Conservation (phyloP, 2,329 filamentous ascomycete genomes). For the Stagonosporopsis cucurbitacearum region DNA sequence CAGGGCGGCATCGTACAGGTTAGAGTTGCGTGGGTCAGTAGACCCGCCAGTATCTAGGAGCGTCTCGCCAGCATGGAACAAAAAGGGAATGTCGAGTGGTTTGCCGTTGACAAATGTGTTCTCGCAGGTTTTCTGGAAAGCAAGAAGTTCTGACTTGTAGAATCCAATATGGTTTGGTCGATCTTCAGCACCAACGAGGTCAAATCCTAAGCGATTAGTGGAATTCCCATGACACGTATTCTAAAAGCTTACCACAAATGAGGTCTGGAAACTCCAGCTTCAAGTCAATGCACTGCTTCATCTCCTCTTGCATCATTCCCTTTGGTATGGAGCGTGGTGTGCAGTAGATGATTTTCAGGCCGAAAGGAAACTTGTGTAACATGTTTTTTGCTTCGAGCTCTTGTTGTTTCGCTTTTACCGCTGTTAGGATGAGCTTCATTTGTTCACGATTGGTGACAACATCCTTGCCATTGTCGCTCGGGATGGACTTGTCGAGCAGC, state of each 20-base stretch:
- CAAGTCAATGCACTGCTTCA: conserved; percentile 67
- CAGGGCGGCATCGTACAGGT: conserved; percentile 71
- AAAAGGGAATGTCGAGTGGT: conserved; percentile 68
- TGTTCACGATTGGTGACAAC: conserved; percentile 64
- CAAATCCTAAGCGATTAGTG: conserved; percentile 62
- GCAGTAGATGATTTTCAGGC: conserved; percentile 75
- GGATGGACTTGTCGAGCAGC: conserved; percentile 71
- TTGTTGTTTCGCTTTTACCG: conserved; percentile 57
- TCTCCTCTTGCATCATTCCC: conserved; percentile 57
- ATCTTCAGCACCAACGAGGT: conserved; percentile 73
- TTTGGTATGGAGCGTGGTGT: conserved; percentile 67
- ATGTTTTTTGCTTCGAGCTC: conserved; percentile 48
- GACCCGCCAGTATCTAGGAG: conserved; percentile 67
- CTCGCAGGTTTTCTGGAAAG: conserved; percentile 62
- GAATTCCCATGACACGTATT: not conserved
- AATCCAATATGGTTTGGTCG: conserved; percentile 65
- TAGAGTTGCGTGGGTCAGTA: conserved; percentile 63
- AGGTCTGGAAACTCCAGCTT: conserved; percentile 64
- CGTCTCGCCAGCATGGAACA: conserved; percentile 80
- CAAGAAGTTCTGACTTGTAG: conserved; percentile 64
- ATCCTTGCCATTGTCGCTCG: conserved; percentile 61
- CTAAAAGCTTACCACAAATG: conserved; percentile 64
- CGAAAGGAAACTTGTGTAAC: conserved; percentile 61
- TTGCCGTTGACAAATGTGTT: conserved; percentile 23
- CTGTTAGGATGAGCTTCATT: conserved; percentile 57